Percentiles rank a stretch among this genome's conserved stretches.
Conservation (phyloP, 1,284 basidiomycete species). For the Trichosporon sp. region DNA sequence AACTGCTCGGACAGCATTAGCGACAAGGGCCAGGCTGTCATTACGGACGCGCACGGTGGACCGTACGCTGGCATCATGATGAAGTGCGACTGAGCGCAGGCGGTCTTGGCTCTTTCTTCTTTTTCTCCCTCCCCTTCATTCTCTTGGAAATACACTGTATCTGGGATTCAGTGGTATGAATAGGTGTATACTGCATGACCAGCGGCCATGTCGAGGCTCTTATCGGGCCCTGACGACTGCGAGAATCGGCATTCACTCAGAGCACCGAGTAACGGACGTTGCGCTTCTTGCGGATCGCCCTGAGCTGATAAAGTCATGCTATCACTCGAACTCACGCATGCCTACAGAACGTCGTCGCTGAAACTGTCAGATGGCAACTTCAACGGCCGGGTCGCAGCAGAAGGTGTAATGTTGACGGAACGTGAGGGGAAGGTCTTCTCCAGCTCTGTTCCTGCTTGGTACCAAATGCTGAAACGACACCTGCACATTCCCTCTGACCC, state of each 20-base stretch:
- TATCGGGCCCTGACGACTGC: background rate
- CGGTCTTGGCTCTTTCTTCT: background rate
- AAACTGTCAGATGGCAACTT: background rate
- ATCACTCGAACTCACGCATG: background rate
- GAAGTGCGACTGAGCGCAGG: background rate
- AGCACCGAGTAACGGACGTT: background rate
- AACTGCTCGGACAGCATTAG: background rate
- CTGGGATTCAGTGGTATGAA: background rate
- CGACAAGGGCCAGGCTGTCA: background rate
- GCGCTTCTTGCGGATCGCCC: background rate
- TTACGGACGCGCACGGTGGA: background rate
- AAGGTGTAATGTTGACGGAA: background rate
- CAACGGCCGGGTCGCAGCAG: background rate
- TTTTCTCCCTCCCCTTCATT: background rate
- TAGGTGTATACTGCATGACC: background rate
- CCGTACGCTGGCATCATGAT: conserved; percentile 8
- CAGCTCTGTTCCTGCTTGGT: background rate
- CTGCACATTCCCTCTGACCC: background rate
- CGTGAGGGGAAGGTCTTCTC: background rate
- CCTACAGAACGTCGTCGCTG: background rate
- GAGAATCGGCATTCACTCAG: background rate
- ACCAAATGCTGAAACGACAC: background rate
- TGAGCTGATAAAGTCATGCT: background rate
- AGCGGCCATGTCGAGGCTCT: background rate
- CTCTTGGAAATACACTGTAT: background rate